Evolutionary conservation across 345 rosid species (phyloP), one percentile per base, ranked within the genome.

Genomic region (Eutrema heterophyllum): DNA sequence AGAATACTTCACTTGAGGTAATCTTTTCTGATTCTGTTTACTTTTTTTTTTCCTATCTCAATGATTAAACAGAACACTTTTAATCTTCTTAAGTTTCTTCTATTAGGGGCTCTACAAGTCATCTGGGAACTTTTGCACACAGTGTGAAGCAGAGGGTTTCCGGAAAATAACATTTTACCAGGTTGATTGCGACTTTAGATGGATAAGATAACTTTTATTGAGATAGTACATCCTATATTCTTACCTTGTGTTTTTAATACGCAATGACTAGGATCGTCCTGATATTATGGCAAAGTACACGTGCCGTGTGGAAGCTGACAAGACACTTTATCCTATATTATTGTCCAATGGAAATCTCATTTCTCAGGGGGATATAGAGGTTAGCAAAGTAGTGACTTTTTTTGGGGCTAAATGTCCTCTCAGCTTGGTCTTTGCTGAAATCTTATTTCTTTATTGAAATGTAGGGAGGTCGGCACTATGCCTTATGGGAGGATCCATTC

Each of bases 71-170:
- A 36, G 55, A 45, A 43, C 32, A 35, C 43, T 73, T 64, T 2
- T 43, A 49, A 33, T 44, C 8, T 52, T 24, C 41, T 71, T 14
- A 16, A 2, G 4, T 27, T 36, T 70, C 26, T 67, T 73, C 45
- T 56, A 58, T 21, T 62, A 92, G 99, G 99, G 97, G 58, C 98
- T 96, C 71, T 96, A 92, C 89, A 87, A 88, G 82, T 86, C 99
- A 43, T 90, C 98, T 66, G 91, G 91, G 70, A 90, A 85, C 78
- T 96, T 90, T 82, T 92, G 99, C 83, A 92, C 99, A 9, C 99
- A 95, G 71, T 92, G 99, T 65, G 98, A 95, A 87, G 98, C 99
- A 33, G 99, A 96, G 84, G 98, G 97, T 68, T 96, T 96, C 79
- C 86, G 94, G 16, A 92, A 90, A 74, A 92, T 96, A 62, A 96